Base-by-base conservation (phyloP, 2,329 filamentous ascomycete genomes). In the Diplodia sapinea region DNA sequence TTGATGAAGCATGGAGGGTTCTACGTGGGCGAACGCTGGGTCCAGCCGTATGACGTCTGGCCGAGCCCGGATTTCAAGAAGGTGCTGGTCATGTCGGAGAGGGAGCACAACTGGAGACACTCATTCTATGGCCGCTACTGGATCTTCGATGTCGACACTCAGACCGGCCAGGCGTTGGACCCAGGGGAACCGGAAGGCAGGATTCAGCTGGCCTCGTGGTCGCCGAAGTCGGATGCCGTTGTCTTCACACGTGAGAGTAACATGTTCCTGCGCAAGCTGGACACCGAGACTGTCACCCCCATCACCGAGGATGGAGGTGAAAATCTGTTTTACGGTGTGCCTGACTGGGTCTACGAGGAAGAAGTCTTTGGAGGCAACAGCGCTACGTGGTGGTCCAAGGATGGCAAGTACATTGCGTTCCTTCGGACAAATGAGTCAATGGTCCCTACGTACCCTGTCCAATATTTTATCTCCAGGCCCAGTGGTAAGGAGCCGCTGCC, bases 301-400 rank as follows among this genome's bases (percentile, higher is more conserved):
- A 90, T 99, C 72, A 98, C 95, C 1, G 88, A 84, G 65, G 94
- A 99, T 75, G 95, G 96, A 13, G 92, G 94, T 0, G 83, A 88
- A 0, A 89, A 98, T 72, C 88, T 95, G 69, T 99, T 99, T 79
- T 97, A 99, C 74, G 95, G 95, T 20, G 88, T 97, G 23, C 95
- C 95, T 0, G 96, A 99, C 78, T 99, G 95, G 95, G 95, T 98
- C 0, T 97, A 96, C 74, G 92, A 96, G 75, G 88, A 91, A 73
- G 93, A 96, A 77, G 92, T 96, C 3, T 92, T 98, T 70, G 79
- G 83, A 15, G 90, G 87, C 1, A 91, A 92, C 72, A 92, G 87
- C 69, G 94, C 92, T 5, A 96, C 94, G 1, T 99, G 96, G 95
- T 99, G 94, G 94, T 94, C 93, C 40, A 86, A 89, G 43, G 92